Evolutionary conservation across 2,329 filamentous ascomycete species (phyloP), one percentile per base, ranked within the genome.

Genomic region (Rhexocercosporidium sp.): DNA sequence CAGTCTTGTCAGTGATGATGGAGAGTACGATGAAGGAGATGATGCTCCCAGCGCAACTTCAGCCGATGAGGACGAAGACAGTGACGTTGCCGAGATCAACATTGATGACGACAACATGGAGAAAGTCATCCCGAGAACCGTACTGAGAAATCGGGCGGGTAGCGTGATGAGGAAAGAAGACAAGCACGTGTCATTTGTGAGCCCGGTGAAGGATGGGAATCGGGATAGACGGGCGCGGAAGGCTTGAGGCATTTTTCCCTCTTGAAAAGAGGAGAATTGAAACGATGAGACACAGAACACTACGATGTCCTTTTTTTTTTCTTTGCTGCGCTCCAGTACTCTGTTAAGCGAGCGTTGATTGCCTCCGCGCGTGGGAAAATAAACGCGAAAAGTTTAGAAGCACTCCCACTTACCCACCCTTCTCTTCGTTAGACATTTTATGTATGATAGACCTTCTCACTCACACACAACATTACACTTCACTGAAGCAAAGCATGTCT

Each of bases 1-100:
- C 25, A 93, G 90, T 73, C 84, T 94, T 59, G 91, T 94, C 75
- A 93, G 91, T 79, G 92, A 94, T 78, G 91, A 93, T 75, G 90
- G 91, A 73, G 91, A 93, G 76, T 92, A 91, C 74, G 91, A 92
- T 72, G 89, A 90, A 64, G 92, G 90, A 1, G 87, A 88, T 67
- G 81, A 81, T 63, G 86, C 84, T 65, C 86, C 88, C 59, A 82
- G 81, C 53, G 70, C 81, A 1, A 78, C 77, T 57, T 82, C 82
- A 5, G 83, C 81, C 3, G 78, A 79, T n/a, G 79, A 79, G 18
- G 88, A 88, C 29, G 82, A 86, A n/a, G 86, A 87, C 27, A 86
- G 86, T 12, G 87, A 89, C 72, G 83, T 89, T 46, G 84, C 87
- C 31, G 88, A 90, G 73, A 88, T 90, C 65, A 84, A 84, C 31